phyloP scores from a whole-genome alignment of 1,284 basidiomycete genomes.

The Takashimella tepidaria region DNA sequence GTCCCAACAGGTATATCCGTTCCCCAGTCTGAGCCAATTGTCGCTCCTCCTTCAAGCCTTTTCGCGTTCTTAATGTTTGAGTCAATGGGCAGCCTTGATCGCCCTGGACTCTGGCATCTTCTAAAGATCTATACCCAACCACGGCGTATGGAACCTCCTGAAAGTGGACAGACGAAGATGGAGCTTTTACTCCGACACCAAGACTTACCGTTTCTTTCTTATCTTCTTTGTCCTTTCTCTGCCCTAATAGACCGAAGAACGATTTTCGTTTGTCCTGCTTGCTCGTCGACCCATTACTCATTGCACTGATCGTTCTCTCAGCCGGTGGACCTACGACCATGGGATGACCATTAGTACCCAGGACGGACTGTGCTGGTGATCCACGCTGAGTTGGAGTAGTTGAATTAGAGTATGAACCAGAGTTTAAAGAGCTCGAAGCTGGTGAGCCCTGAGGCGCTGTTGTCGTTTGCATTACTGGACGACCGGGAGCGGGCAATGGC shows the following conservation, averaged over 20 bases:
- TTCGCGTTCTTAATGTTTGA: not conserved
- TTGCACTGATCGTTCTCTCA: not conserved
- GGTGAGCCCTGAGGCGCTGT: not conserved
- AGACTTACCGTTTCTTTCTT: not conserved
- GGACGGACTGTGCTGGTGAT: slow-evolving; percentile 2
- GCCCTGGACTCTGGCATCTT: not conserved
- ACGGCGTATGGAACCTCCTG: too few relatives aligned
- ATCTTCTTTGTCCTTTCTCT: slow-evolving; percentile 16
- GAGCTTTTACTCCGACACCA: not conserved
- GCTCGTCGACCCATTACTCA: not conserved
- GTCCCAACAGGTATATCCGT: too few relatives aligned
- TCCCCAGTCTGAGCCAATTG: too few relatives aligned
- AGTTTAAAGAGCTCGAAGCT: not conserved
- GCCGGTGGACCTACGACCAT: not conserved
- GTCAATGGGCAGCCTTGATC: not conserved
- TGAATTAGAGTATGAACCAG: not conserved
- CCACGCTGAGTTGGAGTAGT: not conserved
- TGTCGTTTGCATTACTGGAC: not conserved
- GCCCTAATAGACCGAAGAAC: slow-evolving; percentile 13
- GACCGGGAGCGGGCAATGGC: not conserved
- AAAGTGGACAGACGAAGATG: too few relatives aligned
- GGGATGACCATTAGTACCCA: too few relatives aligned
- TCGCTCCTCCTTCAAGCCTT: not conserved
- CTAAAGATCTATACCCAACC: not conserved
- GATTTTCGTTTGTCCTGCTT: slow-evolving; percentile 14